Conservation (phyloP, 306 rosid genomes). For the Glycine soja region DNA sequence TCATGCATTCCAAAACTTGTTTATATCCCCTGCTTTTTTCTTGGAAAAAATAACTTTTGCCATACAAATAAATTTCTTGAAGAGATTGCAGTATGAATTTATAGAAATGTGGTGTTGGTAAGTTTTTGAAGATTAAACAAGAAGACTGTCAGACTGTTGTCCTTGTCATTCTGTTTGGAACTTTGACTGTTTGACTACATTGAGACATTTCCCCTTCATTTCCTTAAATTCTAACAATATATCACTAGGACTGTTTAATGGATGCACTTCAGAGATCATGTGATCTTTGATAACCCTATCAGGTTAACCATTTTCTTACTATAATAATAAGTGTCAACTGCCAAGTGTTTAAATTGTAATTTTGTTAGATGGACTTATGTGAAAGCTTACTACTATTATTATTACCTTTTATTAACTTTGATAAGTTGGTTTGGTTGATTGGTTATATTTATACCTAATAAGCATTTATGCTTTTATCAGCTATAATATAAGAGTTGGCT, state of each 20-base stretch:
- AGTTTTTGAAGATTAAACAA: constrained; percentile 6
- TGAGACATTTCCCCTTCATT: constrained; percentile 10
- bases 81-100: background rate
- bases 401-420: background rate
- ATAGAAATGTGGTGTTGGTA: background rate
- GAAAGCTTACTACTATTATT: background rate
- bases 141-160: background rate
- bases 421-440: background rate
- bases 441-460: background rate
- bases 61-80: background rate
- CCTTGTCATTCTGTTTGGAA: constrained; percentile 12
- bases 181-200: constrained; percentile 16
- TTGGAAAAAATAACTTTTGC: background rate
- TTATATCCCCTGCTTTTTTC: background rate
- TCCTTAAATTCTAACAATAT: background rate
- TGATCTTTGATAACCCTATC: background rate
- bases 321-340: background rate
- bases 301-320: background rate
- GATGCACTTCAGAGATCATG: background rate
- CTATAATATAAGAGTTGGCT: constrained; percentile 5
- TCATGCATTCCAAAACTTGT: background rate
- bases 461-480: background rate
- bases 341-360: no score
- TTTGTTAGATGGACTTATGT: no score
- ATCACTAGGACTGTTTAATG: background rate